Percentiles rank a stretch among this genome's conserved stretches.
Evolutionary conservation across 257 asterid genomes (phyloP).

Genomic region (Solanum rostratum): DNA sequence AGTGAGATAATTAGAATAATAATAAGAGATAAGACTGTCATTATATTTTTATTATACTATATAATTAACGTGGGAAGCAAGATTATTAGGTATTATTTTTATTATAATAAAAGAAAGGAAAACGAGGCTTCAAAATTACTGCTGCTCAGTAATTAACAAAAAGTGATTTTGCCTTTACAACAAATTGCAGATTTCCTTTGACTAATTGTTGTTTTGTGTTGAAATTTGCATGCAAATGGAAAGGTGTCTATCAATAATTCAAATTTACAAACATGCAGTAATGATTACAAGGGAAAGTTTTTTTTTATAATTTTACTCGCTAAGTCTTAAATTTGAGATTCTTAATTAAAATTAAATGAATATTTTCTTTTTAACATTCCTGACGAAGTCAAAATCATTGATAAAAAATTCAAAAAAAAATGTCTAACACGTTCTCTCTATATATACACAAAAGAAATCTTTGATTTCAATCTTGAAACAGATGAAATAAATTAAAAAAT

Average conservation of each 20-base stretch:
- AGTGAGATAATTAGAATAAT: neutral
- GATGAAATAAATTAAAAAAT: no score
- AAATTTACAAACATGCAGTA: neutral
- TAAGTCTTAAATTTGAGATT: neutral
- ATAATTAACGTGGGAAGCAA: slow-evolving; percentile 10
- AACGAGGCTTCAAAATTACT: neutral
- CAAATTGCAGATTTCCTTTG: neutral
- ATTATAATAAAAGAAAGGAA: neutral
- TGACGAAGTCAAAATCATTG: no score
- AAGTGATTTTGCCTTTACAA: neutral
- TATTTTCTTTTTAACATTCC: no score
- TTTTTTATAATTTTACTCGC: neutral
- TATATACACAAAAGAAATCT: no score
- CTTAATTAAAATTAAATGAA: neutral
- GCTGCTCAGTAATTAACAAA: neutral
- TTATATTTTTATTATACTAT: neutral
- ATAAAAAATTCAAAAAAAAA: no score
- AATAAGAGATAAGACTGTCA: neutral
- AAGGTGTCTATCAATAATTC: neutral
- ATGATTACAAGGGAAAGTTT: neutral
- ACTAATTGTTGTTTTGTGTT: neutral
- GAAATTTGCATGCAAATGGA: neutral
- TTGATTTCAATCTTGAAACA: no score
- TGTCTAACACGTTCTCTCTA: no score
- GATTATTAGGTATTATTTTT: neutral